Conservation (phyloP, 148 eudicot species). For the Cornus florida region DNA sequence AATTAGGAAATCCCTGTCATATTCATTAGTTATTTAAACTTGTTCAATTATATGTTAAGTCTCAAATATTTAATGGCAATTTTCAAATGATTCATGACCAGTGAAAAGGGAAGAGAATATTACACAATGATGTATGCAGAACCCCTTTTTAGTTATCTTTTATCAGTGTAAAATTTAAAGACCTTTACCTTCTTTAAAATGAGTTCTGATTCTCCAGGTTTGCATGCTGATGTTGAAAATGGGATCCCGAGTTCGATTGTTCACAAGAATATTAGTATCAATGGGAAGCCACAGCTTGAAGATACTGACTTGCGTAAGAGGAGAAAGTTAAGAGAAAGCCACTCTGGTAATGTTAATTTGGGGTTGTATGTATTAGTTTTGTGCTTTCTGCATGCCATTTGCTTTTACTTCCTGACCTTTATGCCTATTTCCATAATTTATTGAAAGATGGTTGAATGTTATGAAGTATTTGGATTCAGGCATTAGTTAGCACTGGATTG, state of each 20-base stretch:
- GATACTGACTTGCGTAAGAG: constrained; percentile 18
- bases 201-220: constrained; percentile 36
- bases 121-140: background rate
- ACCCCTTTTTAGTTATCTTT: background rate
- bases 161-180: background rate
- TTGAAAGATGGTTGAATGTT: background rate
- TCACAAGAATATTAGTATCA: constrained; percentile 6
- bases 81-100: too few species aligned
- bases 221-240: constrained; percentile 27
- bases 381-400: background rate
- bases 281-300: constrained; percentile 17
- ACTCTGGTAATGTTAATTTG: constrained; percentile 24
- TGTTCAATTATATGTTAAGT: background rate
- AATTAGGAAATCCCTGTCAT: background rate
- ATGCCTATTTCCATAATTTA: too few species aligned
- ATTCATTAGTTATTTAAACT: background rate
- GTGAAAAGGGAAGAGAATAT: background rate
- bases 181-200: background rate
- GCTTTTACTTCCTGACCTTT: background rate
- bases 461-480: background rate
- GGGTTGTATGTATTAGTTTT: background rate
- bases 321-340: constrained; percentile 31
- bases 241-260: background rate
- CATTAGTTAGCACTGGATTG: background rate
- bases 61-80: background rate